These are phyloP conservation scores for Nicotiana tomentosiformis DNA, from an alignment of 257 asterid genomes.

Conservation along the genomic window DNA sequence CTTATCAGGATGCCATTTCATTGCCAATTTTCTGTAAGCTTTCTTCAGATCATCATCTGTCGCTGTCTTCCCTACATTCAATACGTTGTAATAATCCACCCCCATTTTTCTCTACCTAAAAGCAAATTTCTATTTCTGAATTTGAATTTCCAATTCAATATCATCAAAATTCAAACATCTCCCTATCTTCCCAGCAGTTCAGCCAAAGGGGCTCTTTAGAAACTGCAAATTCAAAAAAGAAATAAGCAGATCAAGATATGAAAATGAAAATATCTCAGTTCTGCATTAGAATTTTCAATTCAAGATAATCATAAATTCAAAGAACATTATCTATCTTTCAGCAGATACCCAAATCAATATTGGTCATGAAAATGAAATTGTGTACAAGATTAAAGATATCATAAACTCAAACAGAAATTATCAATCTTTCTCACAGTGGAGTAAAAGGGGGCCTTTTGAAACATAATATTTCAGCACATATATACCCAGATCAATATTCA, in stretches of 20 bases:
- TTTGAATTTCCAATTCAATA: neutral
- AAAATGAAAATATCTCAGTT: neutral
- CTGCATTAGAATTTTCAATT: neutral
- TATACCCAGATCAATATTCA: neutral
- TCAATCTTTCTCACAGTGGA: neutral
- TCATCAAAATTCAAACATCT: neutral
- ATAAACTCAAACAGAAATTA: neutral
- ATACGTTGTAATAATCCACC: conserved; percentile 64
- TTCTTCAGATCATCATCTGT: conserved; percentile 87
- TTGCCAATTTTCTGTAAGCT: conserved; percentile 76
- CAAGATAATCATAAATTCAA: neutral
- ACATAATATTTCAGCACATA: neutral
- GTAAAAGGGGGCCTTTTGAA: neutral
- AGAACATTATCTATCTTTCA: neutral
- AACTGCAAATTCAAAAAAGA: neutral
- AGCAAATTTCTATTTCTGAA: neutral
- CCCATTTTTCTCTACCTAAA: conserved; percentile 39
- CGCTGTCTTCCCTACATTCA: conserved; percentile 66
- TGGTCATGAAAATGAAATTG: neutral
- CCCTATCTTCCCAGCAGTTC: neutral
- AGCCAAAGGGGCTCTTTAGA: neutral
- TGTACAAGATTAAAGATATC: neutral
- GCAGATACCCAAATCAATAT: neutral
- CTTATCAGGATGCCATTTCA: conserved; percentile 98
- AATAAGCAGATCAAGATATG: neutral